Evolutionary conservation across 106 monocot species (phyloP).

Genomic region (Acorus calamus): DNA sequence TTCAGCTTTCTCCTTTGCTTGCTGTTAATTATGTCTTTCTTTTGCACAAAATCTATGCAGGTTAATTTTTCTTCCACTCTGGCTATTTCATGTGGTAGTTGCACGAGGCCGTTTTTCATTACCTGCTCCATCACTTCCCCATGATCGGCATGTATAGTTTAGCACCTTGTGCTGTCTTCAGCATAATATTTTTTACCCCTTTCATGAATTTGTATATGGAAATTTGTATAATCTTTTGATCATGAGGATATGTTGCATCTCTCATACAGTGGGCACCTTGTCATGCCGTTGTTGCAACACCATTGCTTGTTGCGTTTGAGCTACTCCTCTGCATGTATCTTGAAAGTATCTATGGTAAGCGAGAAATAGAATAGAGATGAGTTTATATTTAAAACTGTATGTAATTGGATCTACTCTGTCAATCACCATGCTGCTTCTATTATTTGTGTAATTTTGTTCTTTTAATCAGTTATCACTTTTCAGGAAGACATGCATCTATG

Average conservation of each 20-base stretch:
- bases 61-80: slow-evolving; percentile 72
- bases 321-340: slow-evolving; percentile 91
- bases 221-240: background rate
- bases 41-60: slow-evolving; percentile 21
- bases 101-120: slow-evolving; percentile 88
- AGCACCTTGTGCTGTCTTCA: slow-evolving; percentile 1
- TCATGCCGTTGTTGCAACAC: slow-evolving; percentile 79
- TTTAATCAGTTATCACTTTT: too few species aligned
- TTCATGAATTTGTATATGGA: background rate
- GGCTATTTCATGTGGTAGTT: slow-evolving; percentile 77
- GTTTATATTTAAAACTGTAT: too few species aligned
- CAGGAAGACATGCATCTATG: too few species aligned
- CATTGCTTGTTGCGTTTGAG: slow-evolving; percentile 87
- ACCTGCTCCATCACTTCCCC: slow-evolving; percentile 90
- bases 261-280: slow-evolving; percentile 83
- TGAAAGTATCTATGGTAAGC: slow-evolving; percentile 52
- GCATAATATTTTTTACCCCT: background rate
- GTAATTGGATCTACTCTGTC: too few species aligned
- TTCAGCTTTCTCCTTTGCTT: too few species aligned
- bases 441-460: too few species aligned
- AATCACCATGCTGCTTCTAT: too few species aligned
- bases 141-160: slow-evolving; percentile 80
- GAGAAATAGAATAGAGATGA: too few species aligned
- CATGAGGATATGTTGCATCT: background rate
- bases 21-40: background rate